Conservation (phyloP, 306 rosid species). For the Trifolium fragiferum region DNA sequence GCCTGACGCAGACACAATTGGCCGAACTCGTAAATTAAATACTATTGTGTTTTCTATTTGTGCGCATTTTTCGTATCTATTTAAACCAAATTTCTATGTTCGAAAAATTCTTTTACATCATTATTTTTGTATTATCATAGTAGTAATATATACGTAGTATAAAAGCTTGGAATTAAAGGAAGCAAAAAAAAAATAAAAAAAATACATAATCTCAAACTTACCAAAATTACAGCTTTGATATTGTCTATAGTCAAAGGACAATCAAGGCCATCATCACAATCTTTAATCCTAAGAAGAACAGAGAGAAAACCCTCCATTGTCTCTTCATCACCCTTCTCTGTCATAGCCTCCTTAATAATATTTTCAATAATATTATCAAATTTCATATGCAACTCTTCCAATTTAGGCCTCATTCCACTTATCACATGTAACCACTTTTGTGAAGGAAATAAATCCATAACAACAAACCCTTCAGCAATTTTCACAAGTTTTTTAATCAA, state of each 20-base stretch:
- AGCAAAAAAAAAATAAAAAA: background rate
- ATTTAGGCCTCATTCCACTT: conserved; percentile 28
- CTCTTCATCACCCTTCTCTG: background rate
- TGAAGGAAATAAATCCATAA: conserved; percentile 43
- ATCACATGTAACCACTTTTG: conserved; percentile 24
- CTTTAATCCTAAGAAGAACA: conserved; percentile 37
- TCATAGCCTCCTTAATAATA: conserved; percentile 29
- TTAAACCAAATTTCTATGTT: no score
- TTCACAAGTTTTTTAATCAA: background rate
- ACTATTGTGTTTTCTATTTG: no score
- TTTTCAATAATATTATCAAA: conserved; percentile 37
- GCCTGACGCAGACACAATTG: no score
- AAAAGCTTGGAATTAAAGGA: background rate
- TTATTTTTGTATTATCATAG: no score
- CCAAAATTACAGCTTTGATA: conserved; percentile 42
- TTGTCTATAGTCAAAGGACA: conserved; percentile 36
- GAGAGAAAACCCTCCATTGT: conserved; percentile 19
- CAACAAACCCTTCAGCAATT: background rate
- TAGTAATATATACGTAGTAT: background rate
- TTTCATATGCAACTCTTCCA: conserved; percentile 15
- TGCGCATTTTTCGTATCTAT: no score
- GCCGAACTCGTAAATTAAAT: no score
- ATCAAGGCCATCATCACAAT: conserved; percentile 24
- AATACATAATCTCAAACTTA: background rate
- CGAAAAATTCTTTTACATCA: no score